phyloP scores from a whole-genome alignment of 208 protist species.

The Trypanosoma cruzi region DNA sequence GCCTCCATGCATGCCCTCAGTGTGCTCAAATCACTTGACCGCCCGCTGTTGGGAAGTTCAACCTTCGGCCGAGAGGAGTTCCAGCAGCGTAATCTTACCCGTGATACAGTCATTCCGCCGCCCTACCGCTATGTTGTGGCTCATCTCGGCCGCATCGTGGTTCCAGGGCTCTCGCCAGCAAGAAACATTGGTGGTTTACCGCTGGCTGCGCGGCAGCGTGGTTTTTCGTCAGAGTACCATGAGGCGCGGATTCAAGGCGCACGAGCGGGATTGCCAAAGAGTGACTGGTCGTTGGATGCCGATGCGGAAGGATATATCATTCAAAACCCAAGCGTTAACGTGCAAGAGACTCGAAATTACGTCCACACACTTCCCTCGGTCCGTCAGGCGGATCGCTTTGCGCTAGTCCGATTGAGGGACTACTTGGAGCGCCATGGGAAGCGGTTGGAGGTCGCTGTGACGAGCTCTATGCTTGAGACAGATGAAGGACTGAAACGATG shows the following conservation, averaged over 20 bases:
- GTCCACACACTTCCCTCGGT: slow-evolving; percentile 81
- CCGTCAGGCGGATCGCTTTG: slow-evolving; percentile 55
- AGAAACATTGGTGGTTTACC: background rate
- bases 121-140: slow-evolving; percentile 28
- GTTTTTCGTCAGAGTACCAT: background rate
- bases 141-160: slow-evolving; percentile 56
- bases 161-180: slow-evolving; percentile 35
- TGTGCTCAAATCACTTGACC: slow-evolving; percentile 50
- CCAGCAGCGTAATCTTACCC: slow-evolving; percentile 14
- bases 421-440: slow-evolving; percentile 91
- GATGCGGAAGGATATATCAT: slow-evolving; percentile 77
- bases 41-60: slow-evolving; percentile 14
- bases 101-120: slow-evolving; percentile 9
- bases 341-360: slow-evolving; percentile 48
- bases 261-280: slow-evolving; percentile 31
- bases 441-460: slow-evolving; percentile 34
- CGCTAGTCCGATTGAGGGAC: slow-evolving; percentile 58
- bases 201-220: slow-evolving; percentile 7
- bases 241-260: slow-evolving; percentile 23
- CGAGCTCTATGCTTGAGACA: slow-evolving; percentile 12
- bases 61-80: background rate
- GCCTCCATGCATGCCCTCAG: slow-evolving; percentile 79
- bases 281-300: slow-evolving; percentile 63
- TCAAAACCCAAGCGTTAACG: slow-evolving; percentile 41
- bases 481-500: slow-evolving; percentile 30